Evolutionary conservation across 208 protist genomes (phyloP).

Genomic region (Plasmodiophora brassicae): DNA sequence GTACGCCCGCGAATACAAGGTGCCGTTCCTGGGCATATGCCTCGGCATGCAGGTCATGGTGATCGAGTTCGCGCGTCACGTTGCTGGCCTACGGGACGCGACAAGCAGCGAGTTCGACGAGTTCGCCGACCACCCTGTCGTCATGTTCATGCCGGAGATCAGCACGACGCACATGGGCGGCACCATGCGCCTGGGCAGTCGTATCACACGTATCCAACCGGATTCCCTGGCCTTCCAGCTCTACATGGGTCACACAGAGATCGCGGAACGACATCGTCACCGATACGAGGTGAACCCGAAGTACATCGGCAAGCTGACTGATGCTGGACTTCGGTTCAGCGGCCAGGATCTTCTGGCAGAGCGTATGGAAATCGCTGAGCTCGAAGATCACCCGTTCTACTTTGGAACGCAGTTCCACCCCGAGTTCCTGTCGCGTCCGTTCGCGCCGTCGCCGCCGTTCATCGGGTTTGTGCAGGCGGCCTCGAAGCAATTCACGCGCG

Average conservation of each 20-base stretch:
- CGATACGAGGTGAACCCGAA: constrained; percentile 83
- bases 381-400: constrained; percentile 61
- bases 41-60: constrained; percentile 92
- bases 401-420: constrained; percentile 74
- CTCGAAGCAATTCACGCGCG: constrained; percentile 16
- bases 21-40: constrained; percentile 94
- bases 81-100: constrained; percentile 70
- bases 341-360: constrained; percentile 58
- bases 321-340: constrained; percentile 79
- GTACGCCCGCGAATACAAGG: constrained; percentile 86
- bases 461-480: constrained; percentile 86
- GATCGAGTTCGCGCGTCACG: constrained; percentile 86
- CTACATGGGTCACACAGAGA: constrained; percentile 70
- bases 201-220: constrained; percentile 59
- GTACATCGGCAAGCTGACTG: constrained; percentile 77
- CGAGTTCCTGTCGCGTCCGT: constrained; percentile 89
- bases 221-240: constrained; percentile 56
- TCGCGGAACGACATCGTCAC: constrained; percentile 93
- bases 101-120: constrained; percentile 89
- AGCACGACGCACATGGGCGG: constrained; percentile 86
- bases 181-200: constrained; percentile 96
- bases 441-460: constrained; percentile 88
- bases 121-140: constrained; percentile 63
- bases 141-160: constrained; percentile 95
- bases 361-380: constrained; percentile 79